Conservation (phyloP, 164 flowering plant genomes). For the Umbellularia californica region DNA sequence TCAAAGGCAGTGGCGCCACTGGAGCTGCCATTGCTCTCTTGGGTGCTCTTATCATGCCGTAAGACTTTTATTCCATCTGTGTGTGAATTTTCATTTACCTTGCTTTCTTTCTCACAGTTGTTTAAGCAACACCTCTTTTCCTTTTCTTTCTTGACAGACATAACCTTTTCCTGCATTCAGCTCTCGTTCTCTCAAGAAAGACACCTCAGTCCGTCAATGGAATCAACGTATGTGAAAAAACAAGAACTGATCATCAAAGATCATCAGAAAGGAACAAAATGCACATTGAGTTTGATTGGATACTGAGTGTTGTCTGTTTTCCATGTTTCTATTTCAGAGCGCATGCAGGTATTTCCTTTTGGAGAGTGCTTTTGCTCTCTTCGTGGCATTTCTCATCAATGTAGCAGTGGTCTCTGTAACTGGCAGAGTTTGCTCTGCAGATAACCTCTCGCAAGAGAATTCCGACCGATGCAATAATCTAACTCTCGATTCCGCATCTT, state of each 20-base stretch:
- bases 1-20: conserved; percentile 67
- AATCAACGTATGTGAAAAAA: conserved; percentile 53
- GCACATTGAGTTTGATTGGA: not conserved
- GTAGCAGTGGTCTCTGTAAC: conserved; percentile 69
- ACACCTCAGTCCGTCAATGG: conserved; percentile 61
- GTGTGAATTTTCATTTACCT: too few relatives aligned
- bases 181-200: conserved; percentile 84
- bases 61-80: conserved; percentile 10
- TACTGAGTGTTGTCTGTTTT: not conserved
- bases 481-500: conserved; percentile 69
- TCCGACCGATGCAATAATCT: conserved; percentile 44
- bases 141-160: conserved; percentile 43
- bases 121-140: not conserved
- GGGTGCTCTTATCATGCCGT: conserved; percentile 99
- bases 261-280: not conserved
- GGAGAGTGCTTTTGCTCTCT: conserved; percentile 78
- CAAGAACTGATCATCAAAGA: not conserved
- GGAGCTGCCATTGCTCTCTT: conserved; percentile 86
- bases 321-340: conserved; percentile 32
- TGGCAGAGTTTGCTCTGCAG: conserved; percentile 57
- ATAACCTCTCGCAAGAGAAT: conserved; percentile 25
- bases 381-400: conserved; percentile 76
- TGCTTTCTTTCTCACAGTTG: not conserved
- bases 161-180: conserved; percentile 89
- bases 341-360: conserved; percentile 73